Evolutionary conservation across 768 basidiomycete species (phyloP).

Genomic region (Sarcodon sp.): DNA sequence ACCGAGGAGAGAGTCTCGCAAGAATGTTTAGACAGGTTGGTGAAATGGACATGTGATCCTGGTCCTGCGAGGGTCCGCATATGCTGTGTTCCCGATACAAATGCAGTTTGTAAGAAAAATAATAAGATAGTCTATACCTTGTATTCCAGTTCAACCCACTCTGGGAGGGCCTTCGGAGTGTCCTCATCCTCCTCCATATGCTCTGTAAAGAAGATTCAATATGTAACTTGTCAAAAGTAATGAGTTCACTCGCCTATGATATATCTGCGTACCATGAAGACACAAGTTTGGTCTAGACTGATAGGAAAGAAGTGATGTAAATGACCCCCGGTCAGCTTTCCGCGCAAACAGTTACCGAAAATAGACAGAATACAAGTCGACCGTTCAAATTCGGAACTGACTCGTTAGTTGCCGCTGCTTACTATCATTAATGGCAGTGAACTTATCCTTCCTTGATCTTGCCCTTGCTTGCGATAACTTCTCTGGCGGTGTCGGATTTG

Average conservation of each 20-base stretch:
- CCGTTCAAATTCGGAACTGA: too few species aligned
- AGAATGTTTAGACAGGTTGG: conserved; percentile 72
- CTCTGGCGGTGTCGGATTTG: conserved; percentile 20
- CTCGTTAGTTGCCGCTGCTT: too few species aligned
- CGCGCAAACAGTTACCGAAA: too few species aligned
- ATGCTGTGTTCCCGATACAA: conserved; percentile 33
- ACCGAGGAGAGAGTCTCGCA: conserved; percentile 32
- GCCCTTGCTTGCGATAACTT: conserved; percentile 67
- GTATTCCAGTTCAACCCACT: conserved; percentile 93
- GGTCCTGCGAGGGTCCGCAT: conserved; percentile 73
- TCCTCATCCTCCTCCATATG: conserved; percentile 95
- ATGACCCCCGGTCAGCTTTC: too few species aligned
- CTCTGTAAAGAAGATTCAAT: conserved; percentile 29
- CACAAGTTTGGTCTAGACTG: too few species aligned
- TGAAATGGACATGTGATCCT: conserved; percentile 61
- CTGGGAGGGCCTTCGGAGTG: conserved; percentile 54
- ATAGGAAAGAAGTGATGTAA: too few species aligned
- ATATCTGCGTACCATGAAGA: too few species aligned
- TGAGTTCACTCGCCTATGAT: too few species aligned
- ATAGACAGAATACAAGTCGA: too few species aligned
- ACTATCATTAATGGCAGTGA: too few species aligned
- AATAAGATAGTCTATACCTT: conserved; percentile 32
- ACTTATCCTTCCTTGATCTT: conserved; percentile 42
- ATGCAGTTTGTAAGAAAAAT: conserved; percentile 3
- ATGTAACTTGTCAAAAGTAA: too few species aligned